Base-by-base conservation (phyloP, 164 flowering plant genomes). In the Euptelea pleiosperma region DNA sequence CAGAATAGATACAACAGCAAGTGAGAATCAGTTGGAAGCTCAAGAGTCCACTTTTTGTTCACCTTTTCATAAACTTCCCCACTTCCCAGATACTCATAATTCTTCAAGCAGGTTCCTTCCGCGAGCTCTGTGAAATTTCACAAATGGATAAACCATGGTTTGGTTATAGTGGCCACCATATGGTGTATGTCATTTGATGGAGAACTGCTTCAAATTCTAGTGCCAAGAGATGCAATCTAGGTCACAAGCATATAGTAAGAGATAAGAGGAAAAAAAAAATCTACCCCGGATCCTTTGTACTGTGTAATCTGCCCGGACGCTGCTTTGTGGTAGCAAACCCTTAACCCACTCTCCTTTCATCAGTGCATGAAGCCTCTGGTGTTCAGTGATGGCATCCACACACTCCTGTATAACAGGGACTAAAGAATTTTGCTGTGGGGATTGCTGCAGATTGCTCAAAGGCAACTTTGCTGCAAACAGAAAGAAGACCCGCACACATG, bases 21-120 rank as follows among this genome's bases (percentile, higher is more conserved):
- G 70, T 87, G 96, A 57, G 96, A 86, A 76, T 92, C 98, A 48
- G 85, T 80, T 5, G 96, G 98, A 71, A 87, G 86, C 73, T 89
- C 96, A 55, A 77, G 77, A 42, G 79, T 79, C 91, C 96, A 89
- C 67, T 86, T 87, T 66, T 84, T 92, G 66, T 82, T 85, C 60
- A 69, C 78, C 76, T 83, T 89, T 64, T 87, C 95, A 72, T 86
- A 82, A 55, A 81, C 91, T 65, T 86, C 96, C 2, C 82, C 93
- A 57, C 64, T 84, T 65, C 87, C 85, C 41, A 79, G 79, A 69
- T 86, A 86, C 63, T 89, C 96, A 67, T 77, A 92, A 75, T 89
- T 92, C 82, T 83, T 92, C 75, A 89, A 52, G 67, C 98, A 92
- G 43, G 96, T 89, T 65, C 98, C 98, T 75, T 84, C 96, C 34